Conservation (phyloP, 176 grass and related monocot genomes). For the Phyllostachys edulis region DNA sequence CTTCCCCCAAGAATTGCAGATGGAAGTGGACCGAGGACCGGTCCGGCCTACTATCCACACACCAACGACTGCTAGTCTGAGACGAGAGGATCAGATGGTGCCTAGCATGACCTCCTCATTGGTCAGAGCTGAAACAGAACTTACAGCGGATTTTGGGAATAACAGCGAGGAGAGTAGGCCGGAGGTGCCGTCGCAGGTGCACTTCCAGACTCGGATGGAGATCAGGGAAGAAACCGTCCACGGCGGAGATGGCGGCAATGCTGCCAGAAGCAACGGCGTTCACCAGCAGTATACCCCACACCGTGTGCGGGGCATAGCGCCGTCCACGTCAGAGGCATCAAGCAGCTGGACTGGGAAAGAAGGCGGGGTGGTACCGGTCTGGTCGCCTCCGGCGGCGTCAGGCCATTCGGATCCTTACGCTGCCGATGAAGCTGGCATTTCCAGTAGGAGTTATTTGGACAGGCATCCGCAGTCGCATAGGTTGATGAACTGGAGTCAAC, state of each 20-base stretch:
- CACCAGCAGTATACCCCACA: slow-evolving; percentile 42
- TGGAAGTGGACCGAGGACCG: slow-evolving; percentile 69
- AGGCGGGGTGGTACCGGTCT: slow-evolving; percentile 82
- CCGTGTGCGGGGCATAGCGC: slow-evolving; percentile 12
- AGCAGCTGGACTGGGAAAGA: slow-evolving; percentile 80
- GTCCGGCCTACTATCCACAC: slow-evolving; percentile 23
- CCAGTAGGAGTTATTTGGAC: slow-evolving; percentile 62
- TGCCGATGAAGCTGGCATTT: slow-evolving; percentile 60
- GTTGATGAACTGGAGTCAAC: slow-evolving; percentile 84
- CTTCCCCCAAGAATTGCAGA: slow-evolving; percentile 67
- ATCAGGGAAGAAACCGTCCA: slow-evolving; percentile 37
- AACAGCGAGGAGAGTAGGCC: slow-evolving; percentile 48
- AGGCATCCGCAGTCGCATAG: slow-evolving; percentile 64
- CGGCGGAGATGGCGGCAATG: neutral
- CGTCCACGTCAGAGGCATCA: slow-evolving; percentile 64
- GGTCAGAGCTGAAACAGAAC: slow-evolving; percentile 62
- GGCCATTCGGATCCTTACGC: slow-evolving; percentile 56
- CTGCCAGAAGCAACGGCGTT: slow-evolving; percentile 32
- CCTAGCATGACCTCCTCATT: slow-evolving; percentile 93
- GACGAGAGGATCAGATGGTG: slow-evolving; percentile 86
- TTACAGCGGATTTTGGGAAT: slow-evolving; percentile 59
- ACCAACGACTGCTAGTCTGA: slow-evolving; percentile 21
- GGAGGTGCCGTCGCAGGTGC: slow-evolving; percentile 62
- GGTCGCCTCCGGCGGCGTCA: slow-evolving; percentile 71
- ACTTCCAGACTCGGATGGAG: slow-evolving; percentile 37